Evolutionary conservation across 148 eudicot species (phyloP).

Genomic region (Salicornia ramosissima): DNA sequence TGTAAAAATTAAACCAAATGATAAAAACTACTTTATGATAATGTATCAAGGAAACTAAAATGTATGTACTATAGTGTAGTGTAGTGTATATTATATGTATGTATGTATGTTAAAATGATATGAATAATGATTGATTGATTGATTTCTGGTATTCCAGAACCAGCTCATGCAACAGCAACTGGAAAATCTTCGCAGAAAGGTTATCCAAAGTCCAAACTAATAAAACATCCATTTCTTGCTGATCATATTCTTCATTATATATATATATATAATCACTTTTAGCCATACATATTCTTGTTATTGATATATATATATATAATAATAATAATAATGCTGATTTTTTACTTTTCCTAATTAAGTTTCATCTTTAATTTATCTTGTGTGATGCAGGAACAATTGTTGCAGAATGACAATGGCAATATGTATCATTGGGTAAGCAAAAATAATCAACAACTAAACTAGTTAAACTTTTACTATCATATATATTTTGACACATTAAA

Average conservation of each 20-base stretch:
- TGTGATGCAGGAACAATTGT: conserved; percentile 32
- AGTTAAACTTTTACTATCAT: too few relatives aligned
- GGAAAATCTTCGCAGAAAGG: conserved; percentile 46
- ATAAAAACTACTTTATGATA: too few relatives aligned
- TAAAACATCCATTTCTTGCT: not conserved
- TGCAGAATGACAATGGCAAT: conserved; percentile 33
- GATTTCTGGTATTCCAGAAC: conserved; percentile 28
- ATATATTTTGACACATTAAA: too few relatives aligned
- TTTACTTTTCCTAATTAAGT: not conserved
- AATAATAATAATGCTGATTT: too few relatives aligned
- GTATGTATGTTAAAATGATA: not conserved
- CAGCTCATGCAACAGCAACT: conserved; percentile 46
- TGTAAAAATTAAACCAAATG: not conserved
- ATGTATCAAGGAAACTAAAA: too few relatives aligned
- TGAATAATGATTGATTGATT: conserved; percentile 3
- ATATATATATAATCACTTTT: too few relatives aligned
- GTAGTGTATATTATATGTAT: not conserved
- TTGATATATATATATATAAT: too few relatives aligned
- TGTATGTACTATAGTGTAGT: too few relatives aligned
- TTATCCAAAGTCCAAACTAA: conserved; percentile 9
- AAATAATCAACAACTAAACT: too few relatives aligned
- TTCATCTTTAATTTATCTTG: not conserved
- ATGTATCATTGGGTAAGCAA: conserved; percentile 33
- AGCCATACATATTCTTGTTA: too few relatives aligned
- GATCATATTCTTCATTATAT: not conserved